A percentile compares a stretch with the other conserved stretches of the same genome.
Conservation (phyloP, 495 filamentous ascomycete species). For the Lasiosphaeria miniovina region DNA sequence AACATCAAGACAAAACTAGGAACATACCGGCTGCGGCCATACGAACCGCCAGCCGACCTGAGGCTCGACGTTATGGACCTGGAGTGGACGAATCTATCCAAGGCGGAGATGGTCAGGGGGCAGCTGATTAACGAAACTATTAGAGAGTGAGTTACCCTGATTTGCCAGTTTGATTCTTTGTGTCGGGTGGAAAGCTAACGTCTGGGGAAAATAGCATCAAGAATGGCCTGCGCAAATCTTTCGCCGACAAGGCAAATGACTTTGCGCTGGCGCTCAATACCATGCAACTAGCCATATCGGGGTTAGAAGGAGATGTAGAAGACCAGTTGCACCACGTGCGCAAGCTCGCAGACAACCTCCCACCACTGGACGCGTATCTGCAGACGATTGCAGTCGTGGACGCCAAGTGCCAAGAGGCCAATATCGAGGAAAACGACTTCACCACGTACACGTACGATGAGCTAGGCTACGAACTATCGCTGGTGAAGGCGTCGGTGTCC, state of each 20-base stretch:
- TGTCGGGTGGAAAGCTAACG: constrained; percentile 3
- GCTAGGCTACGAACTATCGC: constrained; percentile 84
- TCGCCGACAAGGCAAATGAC: constrained; percentile 95
- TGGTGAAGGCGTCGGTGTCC: constrained; percentile 84
- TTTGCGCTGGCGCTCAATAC: constrained; percentile 93
- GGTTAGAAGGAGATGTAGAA: constrained; percentile 91
- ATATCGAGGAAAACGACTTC: constrained; percentile 98
- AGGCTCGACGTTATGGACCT: constrained; percentile 73
- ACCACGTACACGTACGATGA: constrained; percentile 98
- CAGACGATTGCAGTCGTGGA: constrained; percentile 78
- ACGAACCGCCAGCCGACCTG: constrained; percentile 81
- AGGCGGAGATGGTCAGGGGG: constrained; percentile 78
- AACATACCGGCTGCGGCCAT: constrained; percentile 87
- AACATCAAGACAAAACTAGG: constrained; percentile 98
- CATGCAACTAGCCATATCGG: constrained; percentile 86
- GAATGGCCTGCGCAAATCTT: constrained; percentile 83
- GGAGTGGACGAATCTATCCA: constrained; percentile 75
- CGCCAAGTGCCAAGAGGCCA: constrained; percentile 87
- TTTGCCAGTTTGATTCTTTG: not conserved
- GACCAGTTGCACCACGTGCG: constrained; percentile 86
- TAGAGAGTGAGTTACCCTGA: constrained; percentile 61
- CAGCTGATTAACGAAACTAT: constrained; percentile 97
- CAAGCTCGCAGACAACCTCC: constrained; percentile 72
- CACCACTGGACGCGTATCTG: constrained; percentile 84
- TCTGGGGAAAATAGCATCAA: constrained; percentile 65